phyloP scores from a whole-genome alignment of 2,329 filamentous ascomycete genomes.

The Penicillium aurantiogriseum region DNA sequence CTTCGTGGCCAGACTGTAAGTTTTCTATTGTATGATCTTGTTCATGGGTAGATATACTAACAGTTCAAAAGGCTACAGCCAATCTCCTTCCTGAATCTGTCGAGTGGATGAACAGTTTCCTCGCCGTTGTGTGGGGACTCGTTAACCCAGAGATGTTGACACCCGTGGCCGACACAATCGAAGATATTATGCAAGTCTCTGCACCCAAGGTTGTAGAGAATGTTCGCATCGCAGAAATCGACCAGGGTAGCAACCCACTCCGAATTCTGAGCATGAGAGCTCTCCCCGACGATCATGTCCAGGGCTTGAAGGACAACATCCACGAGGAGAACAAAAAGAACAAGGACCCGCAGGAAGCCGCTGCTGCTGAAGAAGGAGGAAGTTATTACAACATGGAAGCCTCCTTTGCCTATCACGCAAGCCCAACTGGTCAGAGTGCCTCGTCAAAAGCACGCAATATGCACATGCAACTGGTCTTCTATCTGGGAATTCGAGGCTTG shows the following conservation, averaged over 20 bases:
- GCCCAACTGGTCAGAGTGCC: conserved; percentile 66
- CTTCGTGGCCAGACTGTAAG: conserved; percentile 72
- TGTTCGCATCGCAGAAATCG: conserved; percentile 90
- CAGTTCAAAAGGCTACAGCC: conserved; percentile 61
- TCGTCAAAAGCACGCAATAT: conserved; percentile 88
- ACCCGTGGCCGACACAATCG: conserved; percentile 85
- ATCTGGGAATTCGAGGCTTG: conserved; percentile 82
- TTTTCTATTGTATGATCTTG: background rate
- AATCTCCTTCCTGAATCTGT: conserved; percentile 92
- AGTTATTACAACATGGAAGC: conserved; percentile 92
- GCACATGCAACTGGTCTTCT: conserved; percentile 96
- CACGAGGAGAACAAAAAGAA: conserved; percentile 74
- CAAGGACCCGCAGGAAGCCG: conserved; percentile 82
- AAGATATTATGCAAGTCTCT: conserved; percentile 96
- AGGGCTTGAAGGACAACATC: conserved; percentile 77
- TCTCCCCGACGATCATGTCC: conserved; percentile 76
- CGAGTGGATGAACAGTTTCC: conserved; percentile 90
- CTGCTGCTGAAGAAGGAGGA: conserved; percentile 84
- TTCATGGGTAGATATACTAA: conserved; percentile 1
- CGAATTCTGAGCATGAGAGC: conserved; percentile 84
- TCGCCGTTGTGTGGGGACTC: conserved; percentile 82
- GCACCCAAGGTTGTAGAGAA: conserved; percentile 90
- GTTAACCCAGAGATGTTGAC: conserved; percentile 95
- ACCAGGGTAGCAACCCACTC: conserved; percentile 86
- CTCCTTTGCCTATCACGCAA: conserved; percentile 86